Evolutionary conservation across 2,329 filamentous ascomycete genomes (phyloP).

Genomic region (Clonostachys byssicola): DNA sequence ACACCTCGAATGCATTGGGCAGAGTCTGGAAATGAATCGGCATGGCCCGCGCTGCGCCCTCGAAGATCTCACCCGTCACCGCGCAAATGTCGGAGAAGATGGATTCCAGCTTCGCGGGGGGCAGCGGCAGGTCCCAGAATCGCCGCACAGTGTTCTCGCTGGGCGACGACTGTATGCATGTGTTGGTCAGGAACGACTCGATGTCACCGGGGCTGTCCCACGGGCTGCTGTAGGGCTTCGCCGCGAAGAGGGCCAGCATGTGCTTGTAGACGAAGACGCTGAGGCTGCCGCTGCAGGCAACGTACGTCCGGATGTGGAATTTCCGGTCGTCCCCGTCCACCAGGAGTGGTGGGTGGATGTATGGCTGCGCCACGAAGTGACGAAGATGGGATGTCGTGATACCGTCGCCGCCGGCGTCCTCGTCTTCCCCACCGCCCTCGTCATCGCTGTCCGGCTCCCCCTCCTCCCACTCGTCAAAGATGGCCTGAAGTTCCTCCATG

Average conservation of each 20-base stretch:
- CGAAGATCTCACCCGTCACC: slow-evolving; percentile 75
- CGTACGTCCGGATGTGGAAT: slow-evolving; percentile 93
- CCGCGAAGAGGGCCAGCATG: slow-evolving; percentile 88
- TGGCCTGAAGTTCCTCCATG: slow-evolving; percentile 75
- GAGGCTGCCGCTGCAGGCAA: slow-evolving; percentile 74
- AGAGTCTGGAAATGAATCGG: slow-evolving; percentile 88
- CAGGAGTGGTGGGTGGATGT: slow-evolving; percentile 79
- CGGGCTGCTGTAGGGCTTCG: slow-evolving; percentile 66
- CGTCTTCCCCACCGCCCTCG: slow-evolving; percentile 37
- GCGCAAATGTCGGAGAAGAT: slow-evolving; percentile 72
- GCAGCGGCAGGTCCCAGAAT: slow-evolving; percentile 64
- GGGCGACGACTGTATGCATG: slow-evolving; percentile 72
- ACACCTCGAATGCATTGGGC: slow-evolving; percentile 86
- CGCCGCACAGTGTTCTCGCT: slow-evolving; percentile 61
- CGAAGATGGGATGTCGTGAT: slow-evolving; percentile 88
- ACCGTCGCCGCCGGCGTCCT: slow-evolving; percentile 35
- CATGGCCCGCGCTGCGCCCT: slow-evolving; percentile 81
- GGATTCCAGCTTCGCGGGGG: slow-evolving; percentile 48
- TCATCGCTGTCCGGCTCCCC: slow-evolving; percentile 61
- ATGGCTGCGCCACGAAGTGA: slow-evolving; percentile 94
- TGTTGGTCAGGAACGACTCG: slow-evolving; percentile 85
- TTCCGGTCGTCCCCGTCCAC: slow-evolving; percentile 69
- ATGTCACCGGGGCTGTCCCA: slow-evolving; percentile 48
- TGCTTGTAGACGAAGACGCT: slow-evolving; percentile 81
- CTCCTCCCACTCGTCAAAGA: slow-evolving; percentile 90